Percentiles rank a stretch among this genome's conserved stretches.
Conservation (phyloP, 1,284 basidiomycete species). For the Volvariella surrecta region DNA sequence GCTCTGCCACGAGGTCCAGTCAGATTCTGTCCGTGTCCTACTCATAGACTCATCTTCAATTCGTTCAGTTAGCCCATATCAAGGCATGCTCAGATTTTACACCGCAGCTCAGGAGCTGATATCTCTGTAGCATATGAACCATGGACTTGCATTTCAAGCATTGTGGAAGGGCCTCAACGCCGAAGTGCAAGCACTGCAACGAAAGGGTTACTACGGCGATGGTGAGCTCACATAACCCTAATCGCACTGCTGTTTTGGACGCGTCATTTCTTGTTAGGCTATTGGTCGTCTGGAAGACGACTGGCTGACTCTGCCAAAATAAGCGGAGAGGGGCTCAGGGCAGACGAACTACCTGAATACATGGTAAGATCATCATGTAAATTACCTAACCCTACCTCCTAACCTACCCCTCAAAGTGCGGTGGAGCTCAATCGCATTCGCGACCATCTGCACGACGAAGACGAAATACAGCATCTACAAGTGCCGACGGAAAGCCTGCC, state of each 20-base stretch:
- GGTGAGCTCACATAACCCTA: slow-evolving; percentile 30
- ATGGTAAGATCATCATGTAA: slow-evolving; percentile 55
- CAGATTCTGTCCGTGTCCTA: slow-evolving; percentile 1
- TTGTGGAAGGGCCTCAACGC: slow-evolving; percentile 55
- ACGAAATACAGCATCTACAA: slow-evolving; percentile 17
- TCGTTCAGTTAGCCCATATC: slow-evolving; percentile 62
- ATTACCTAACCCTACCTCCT: no score
- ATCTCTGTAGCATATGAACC: slow-evolving; percentile 63
- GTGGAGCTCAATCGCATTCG: slow-evolving; percentile 62
- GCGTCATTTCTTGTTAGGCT: no score
- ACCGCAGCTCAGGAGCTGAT: background rate
- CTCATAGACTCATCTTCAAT: slow-evolving; percentile 1
- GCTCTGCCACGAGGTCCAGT: slow-evolving; percentile 69
- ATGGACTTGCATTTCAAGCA: slow-evolving; percentile 63
- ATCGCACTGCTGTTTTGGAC: slow-evolving; percentile 1
- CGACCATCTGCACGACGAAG: slow-evolving; percentile 41
- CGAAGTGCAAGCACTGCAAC: slow-evolving; percentile 62
- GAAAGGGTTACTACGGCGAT: slow-evolving; percentile 71
- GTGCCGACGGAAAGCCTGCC: slow-evolving; percentile 40
- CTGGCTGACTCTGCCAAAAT: slow-evolving; percentile 54
- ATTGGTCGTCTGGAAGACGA: slow-evolving; percentile 70
- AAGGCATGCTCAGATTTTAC: slow-evolving; percentile 36
- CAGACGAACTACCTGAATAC: slow-evolving; percentile 63
- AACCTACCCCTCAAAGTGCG: slow-evolving; percentile 41
- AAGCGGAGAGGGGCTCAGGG: slow-evolving; percentile 38